Conservation (phyloP, 441 rosid species). For the Syzygium syzygioides region DNA sequence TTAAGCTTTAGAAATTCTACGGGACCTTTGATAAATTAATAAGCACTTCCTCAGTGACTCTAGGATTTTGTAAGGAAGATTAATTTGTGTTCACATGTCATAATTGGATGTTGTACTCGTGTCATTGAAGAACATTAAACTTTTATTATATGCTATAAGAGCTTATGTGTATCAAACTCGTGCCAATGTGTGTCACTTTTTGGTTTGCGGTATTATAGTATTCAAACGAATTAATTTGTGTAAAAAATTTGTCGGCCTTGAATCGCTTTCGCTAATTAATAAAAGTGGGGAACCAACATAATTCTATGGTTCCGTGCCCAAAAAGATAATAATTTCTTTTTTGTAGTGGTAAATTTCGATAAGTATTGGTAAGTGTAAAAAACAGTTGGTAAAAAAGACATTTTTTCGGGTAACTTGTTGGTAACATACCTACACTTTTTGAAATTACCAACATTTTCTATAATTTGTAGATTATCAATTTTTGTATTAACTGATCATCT, state of each 20-base stretch:
- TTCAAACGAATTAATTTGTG: background rate
- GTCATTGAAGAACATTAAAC: background rate
- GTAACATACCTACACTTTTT: too few species aligned
- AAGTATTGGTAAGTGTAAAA: background rate
- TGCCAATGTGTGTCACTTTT: background rate
- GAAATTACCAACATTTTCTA: too few species aligned
- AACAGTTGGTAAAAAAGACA: background rate
- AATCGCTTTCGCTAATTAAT: background rate
- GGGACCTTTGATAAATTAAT: background rate
- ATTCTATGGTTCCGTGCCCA: background rate
- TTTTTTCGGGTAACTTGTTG: background rate
- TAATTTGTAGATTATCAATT: too few species aligned
- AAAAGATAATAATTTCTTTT: background rate
- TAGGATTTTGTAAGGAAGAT: accelerated
- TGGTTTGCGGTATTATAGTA: background rate
- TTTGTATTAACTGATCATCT: too few species aligned
- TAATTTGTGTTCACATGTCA: background rate
- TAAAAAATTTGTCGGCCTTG: background rate
- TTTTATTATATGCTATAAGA: background rate
- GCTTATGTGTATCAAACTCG: background rate
- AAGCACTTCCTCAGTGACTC: background rate
- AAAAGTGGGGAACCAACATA: background rate
- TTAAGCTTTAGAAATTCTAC: background rate
- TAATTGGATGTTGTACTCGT: background rate
- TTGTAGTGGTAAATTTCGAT: background rate